Conservation (phyloP, 2,329 filamentous ascomycete species). For the Xylaria sp. region DNA sequence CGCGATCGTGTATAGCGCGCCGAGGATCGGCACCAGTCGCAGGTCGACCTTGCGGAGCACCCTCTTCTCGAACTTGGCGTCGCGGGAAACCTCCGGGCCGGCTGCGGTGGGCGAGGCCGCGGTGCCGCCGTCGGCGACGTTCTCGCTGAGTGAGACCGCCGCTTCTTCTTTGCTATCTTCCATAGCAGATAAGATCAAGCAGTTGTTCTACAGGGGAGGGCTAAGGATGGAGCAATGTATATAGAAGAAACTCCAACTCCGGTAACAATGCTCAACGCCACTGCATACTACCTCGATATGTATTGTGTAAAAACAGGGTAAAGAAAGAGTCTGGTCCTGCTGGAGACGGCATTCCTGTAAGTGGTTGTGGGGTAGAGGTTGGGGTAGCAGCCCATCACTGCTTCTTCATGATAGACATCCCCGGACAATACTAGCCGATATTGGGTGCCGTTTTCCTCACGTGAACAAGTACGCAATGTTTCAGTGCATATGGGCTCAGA, state of each 20-base stretch:
- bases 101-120: neutral
- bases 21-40: slow-evolving; percentile 35
- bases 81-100: slow-evolving; percentile 1
- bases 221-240: neutral
- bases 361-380: neutral
- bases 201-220: neutral
- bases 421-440: too few species aligned
- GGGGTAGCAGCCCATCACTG: neutral
- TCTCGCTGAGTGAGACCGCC: slow-evolving; percentile 22
- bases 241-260: too few species aligned
- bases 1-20: slow-evolving; percentile 34
- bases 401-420: neutral
- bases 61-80: slow-evolving; percentile 24
- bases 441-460: too few species aligned
- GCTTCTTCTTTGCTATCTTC: slow-evolving; percentile 21
- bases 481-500: too few species aligned
- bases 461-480: too few species aligned
- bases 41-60: slow-evolving; percentile 41
- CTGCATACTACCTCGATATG: neutral
- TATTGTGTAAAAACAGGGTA: too few species aligned
- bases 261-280: too few species aligned
- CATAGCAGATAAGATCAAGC: slow-evolving; percentile 1
- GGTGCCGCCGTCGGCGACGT: slow-evolving; percentile 1
- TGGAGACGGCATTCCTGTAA: neutral
- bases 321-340: neutral